Percentiles rank a stretch among this genome's conserved stretches.
phyloP scores from a whole-genome alignment of 1,284 basidiomycete species.

The Irpex rosettiformis region DNA sequence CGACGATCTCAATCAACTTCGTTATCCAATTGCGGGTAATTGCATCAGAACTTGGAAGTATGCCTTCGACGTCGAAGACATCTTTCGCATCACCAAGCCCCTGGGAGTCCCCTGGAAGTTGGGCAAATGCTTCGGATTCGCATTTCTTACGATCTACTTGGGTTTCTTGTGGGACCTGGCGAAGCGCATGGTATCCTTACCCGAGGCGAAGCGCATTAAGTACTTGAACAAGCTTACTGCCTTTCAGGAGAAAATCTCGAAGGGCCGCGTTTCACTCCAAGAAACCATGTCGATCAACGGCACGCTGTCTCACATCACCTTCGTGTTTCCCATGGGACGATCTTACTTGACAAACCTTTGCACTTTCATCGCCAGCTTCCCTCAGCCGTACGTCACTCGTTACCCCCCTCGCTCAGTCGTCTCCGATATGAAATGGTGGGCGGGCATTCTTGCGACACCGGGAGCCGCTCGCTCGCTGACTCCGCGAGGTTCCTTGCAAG shows the following conservation, averaged over 20 bases:
- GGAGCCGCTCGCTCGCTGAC: conserved; percentile 15
- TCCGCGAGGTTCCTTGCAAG: conserved; percentile 12
- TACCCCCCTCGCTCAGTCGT: conserved; percentile 22
- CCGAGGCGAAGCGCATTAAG: conserved; percentile 6
- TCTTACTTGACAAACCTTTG: neutral
- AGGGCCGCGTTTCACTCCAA: conserved; percentile 7
- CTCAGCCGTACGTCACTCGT: conserved; percentile 14
- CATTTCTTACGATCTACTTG: conserved; percentile 9
- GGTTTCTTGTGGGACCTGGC: conserved; percentile 18
- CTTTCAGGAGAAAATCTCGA: conserved; percentile 21
- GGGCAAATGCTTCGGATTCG: too few species aligned
- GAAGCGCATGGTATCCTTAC: neutral
- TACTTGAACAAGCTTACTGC: neutral
- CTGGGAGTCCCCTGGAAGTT: neutral
- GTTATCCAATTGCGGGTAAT: neutral
- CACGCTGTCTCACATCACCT: too few species aligned
- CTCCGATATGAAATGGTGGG: conserved; percentile 34
- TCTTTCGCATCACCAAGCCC: neutral
- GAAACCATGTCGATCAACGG: conserved; percentile 29
- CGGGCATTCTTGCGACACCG: conserved; percentile 3
- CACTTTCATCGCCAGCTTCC: neutral
- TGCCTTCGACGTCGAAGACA: neutral
- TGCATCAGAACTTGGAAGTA: neutral
- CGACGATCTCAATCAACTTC: neutral
- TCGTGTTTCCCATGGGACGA: conserved; percentile 19